phyloP scores from a whole-genome alignment of 1,284 basidiomycete genomes.

The Ustilago cynodontis region DNA sequence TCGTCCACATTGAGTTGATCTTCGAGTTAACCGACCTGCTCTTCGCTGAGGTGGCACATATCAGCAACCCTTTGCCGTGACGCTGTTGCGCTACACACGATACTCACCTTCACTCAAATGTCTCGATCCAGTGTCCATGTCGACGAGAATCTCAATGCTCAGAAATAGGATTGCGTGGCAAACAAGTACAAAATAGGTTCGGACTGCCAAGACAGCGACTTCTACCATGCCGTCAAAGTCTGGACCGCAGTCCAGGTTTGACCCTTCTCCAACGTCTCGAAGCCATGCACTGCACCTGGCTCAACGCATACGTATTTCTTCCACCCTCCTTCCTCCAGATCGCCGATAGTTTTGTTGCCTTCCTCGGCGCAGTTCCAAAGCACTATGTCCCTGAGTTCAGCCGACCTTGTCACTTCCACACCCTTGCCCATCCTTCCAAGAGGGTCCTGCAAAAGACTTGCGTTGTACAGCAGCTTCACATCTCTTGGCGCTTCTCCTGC shows the following conservation, averaged over 20 bases:
- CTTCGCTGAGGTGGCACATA: too few species aligned
- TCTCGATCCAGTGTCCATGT: too few species aligned
- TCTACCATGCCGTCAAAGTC: slow-evolving; percentile 49
- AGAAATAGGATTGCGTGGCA: too few species aligned
- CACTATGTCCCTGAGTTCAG: slow-evolving; percentile 55
- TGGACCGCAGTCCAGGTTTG: slow-evolving; percentile 44
- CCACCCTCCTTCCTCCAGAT: slow-evolving; percentile 69
- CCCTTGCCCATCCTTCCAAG: slow-evolving; percentile 45
- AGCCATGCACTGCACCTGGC: slow-evolving; percentile 67
- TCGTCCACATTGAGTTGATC: too few species aligned
- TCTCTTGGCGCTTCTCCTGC: slow-evolving; percentile 30
- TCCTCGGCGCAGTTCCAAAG: slow-evolving; percentile 71
- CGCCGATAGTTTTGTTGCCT: slow-evolving; percentile 66
- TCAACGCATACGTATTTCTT: slow-evolving; percentile 70
- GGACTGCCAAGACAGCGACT: too few species aligned
- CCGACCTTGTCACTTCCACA: slow-evolving; percentile 49
- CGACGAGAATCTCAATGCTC: too few species aligned
- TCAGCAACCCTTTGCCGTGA: too few species aligned
- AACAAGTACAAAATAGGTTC: too few species aligned
- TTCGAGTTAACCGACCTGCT: too few species aligned
- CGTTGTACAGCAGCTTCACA: slow-evolving; percentile 48
- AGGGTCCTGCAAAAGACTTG: slow-evolving; percentile 32
- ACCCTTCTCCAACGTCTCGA: slow-evolving; percentile 64
- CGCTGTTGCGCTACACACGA: too few species aligned
- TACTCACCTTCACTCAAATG: too few species aligned